Percentiles rank a stretch among this genome's conserved stretches.
These are phyloP conservation scores for Metarhizium anisopliae DNA, from an alignment of 2,329 filamentous ascomycete genomes.

Conservation along the genomic window DNA sequence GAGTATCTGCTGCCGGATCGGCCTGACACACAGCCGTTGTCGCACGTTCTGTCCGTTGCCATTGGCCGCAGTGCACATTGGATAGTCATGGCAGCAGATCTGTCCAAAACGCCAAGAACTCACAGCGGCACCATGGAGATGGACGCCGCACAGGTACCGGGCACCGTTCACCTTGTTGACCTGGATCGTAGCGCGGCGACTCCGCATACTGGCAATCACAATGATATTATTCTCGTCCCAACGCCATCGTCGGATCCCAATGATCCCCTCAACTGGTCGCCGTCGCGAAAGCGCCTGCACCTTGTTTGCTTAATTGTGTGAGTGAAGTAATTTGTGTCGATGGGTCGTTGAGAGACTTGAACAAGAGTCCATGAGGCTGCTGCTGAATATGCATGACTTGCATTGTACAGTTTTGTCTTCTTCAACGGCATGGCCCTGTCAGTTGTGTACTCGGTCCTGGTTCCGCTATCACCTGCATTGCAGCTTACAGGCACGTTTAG, in stretches of 20 bases:
- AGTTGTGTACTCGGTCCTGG: constrained; percentile 29
- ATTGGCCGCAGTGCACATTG: too few relatives aligned
- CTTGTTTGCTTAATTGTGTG: constrained; percentile 21
- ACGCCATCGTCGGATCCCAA: constrained; percentile 39
- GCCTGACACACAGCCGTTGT: too few relatives aligned
- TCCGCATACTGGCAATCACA: constrained; percentile 21
- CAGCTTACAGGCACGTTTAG: constrained; percentile 15
- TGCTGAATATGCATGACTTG: background rate
- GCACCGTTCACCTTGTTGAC: constrained; percentile 32
- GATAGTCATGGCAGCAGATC: too few relatives aligned
- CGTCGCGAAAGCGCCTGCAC: constrained; percentile 16
- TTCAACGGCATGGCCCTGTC: constrained; percentile 31
- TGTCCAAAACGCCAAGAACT: too few relatives aligned
- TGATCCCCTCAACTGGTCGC: constrained; percentile 43
- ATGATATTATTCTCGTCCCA: constrained; percentile 41
- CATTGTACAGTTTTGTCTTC: constrained; percentile 22
- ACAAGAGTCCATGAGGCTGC: too few relatives aligned
- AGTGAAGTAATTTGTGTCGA: constrained; percentile 1
- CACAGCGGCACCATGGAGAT: too few relatives aligned
- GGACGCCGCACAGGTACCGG: constrained; percentile 5
- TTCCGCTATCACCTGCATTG: constrained; percentile 23
- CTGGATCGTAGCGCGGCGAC: constrained; percentile 22
- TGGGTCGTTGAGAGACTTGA: background rate
- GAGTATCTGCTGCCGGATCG: too few relatives aligned
- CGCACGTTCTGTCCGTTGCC: too few relatives aligned